Percentiles rank a stretch among this genome's conserved stretches.
These are phyloP conservation scores for Triadica sebifera DNA, from an alignment of 345 rosid species.

Conservation along the genomic window DNA sequence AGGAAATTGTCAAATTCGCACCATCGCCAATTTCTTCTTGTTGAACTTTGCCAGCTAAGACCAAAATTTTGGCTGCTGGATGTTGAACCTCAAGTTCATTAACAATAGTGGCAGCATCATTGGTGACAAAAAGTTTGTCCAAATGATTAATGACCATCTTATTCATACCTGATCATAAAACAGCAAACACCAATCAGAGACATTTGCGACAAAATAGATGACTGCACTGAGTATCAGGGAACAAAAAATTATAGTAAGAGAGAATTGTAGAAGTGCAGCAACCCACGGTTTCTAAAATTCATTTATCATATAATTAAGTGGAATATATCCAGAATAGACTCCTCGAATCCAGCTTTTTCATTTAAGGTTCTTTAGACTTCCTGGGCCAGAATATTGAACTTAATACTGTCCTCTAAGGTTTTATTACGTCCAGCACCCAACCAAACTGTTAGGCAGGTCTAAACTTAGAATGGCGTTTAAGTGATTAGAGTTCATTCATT, in stretches of 20 bases:
- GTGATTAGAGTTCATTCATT: background rate
- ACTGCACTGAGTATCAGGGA: background rate
- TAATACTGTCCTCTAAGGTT: too few relatives aligned
- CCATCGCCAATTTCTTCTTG: slow-evolving; percentile 99
- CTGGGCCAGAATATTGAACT: background rate
- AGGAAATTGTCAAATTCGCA: slow-evolving; percentile 83
- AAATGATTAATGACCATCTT: slow-evolving; percentile 98
- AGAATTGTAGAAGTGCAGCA: background rate
- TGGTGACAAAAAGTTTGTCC: slow-evolving; percentile 88
- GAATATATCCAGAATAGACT: background rate
- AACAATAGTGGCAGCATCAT: slow-evolving; percentile 93
- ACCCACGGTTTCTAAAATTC: background rate
- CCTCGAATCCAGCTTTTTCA: background rate
- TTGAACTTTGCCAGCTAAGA: slow-evolving; percentile 90
- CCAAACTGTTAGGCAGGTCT: background rate
- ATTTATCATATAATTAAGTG: background rate
- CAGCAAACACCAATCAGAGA: background rate
- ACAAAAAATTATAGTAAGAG: background rate
- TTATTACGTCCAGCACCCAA: background rate
- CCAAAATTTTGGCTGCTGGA: slow-evolving; percentile 91
- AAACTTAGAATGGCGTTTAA: background rate
- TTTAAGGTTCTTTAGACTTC: background rate
- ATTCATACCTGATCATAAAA: slow-evolving; percentile 67
- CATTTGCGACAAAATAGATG: background rate
- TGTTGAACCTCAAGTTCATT: slow-evolving; percentile 98